Evolutionary conservation across 2,329 filamentous ascomycete genomes (phyloP), one percentile per base, ranked within the genome.

Genomic region (Arthroderma sp.): DNA sequence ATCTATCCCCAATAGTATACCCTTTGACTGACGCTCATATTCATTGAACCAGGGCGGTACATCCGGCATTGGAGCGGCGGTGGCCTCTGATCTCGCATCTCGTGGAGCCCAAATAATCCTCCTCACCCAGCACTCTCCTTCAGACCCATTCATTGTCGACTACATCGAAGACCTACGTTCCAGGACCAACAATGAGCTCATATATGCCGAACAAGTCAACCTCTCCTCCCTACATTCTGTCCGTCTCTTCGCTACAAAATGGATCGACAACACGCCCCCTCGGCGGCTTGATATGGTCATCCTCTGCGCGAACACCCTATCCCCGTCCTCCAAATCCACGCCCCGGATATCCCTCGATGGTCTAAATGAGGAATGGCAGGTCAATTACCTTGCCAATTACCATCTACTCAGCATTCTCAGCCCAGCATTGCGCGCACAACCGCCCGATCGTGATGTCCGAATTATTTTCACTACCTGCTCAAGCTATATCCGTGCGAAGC

Each of bases 321-420:
- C 82, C 4, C 81, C 86, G 2, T 75, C 74, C 7, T 83, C 2
- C 45, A 39, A 80, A 1, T 71, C 74, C 4, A 66, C 70, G 51
- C 69, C 75, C 29, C 68, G 63, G 1, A 68, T 75, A 51, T 94
- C 87, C 0, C 66, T 71, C 4, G 87, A 95, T 57, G 87, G 86
- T 1, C 68, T 96, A 9, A 89, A 96, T 59, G 75, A 82, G 52
- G 89, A 83, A 49, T 96, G 88, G 88, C 86, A 87, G 67, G 72
- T 96, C 55, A 98, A 98, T 60, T 98, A 87, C 62, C 74, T 98
- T 34, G 83, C 87, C 51, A 96, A 95, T 63, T 96, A 95, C 66
- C 93, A 98, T 58, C 73, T 98, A 3, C 73, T 98, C 38, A 85
- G 84, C 52, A 93, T 98, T 29, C 72, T 98, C 32, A 91, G 83